These are phyloP conservation scores for Coemansia sp. DNA, from an alignment of 192 early-diverging fungal genomes.

Conservation along the genomic window DNA sequence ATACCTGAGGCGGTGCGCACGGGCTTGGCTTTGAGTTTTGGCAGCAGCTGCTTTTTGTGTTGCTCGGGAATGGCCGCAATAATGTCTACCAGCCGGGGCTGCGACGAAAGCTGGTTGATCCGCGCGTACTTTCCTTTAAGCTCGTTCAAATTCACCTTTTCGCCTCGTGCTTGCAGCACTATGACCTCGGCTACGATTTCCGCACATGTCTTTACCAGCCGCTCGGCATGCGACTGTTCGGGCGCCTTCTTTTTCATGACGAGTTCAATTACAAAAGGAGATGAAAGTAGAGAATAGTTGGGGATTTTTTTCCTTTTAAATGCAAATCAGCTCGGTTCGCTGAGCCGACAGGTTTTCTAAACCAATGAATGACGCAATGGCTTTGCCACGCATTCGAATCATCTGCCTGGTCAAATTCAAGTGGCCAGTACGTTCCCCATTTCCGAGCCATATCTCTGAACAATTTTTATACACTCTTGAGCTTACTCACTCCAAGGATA, in stretches of 20 bases:
- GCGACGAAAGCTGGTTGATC: slow-evolving; percentile 72
- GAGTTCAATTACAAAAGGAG: background rate
- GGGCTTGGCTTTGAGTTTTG: slow-evolving; percentile 91
- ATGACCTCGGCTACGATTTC: slow-evolving; percentile 93
- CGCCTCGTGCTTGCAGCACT: slow-evolving; percentile 60
- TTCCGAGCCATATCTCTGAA: too few species aligned
- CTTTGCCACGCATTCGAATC: too few species aligned
- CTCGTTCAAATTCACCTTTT: slow-evolving; percentile 85
- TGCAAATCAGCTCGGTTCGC: too few species aligned
- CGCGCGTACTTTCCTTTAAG: slow-evolving; percentile 75
- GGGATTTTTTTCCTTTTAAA: background rate
- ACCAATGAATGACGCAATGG: too few species aligned
- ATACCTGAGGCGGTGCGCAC: slow-evolving; percentile 81
- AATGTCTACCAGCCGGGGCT: slow-evolving; percentile 95
- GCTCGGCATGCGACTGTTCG: slow-evolving; percentile 58
- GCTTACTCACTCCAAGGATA: background rate
- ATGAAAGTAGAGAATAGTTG: background rate
- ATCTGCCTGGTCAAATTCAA: too few species aligned
- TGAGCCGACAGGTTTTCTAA: too few species aligned
- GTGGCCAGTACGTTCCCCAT: too few species aligned
- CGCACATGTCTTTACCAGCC: slow-evolving; percentile 79
- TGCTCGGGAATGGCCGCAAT: slow-evolving; percentile 97
- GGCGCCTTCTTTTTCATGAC: slow-evolving; percentile 46
- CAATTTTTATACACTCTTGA: too few species aligned
- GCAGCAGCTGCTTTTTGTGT: slow-evolving; percentile 78